These are phyloP conservation scores for Metschnikowia matae DNA, from an alignment of 805 yeast species.

Conservation along the genomic window DNA sequence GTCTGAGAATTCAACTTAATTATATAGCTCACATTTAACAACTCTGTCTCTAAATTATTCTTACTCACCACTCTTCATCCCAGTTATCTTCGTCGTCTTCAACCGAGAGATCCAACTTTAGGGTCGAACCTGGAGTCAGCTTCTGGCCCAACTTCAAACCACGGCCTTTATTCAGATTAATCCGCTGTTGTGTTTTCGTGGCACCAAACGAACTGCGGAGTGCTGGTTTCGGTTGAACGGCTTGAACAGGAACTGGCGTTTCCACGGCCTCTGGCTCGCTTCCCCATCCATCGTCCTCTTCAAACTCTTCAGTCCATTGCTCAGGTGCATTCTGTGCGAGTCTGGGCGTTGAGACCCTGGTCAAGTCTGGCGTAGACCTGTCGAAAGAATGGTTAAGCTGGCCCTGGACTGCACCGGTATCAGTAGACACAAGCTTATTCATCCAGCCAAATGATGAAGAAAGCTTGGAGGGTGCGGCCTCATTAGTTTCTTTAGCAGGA, in stretches of 20 bases:
- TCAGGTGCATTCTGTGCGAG: conserved; percentile 4
- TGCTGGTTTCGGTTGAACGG: neutral
- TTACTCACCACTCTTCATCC: conserved; percentile 22
- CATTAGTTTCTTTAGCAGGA: neutral
- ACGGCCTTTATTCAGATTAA: neutral
- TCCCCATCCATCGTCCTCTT: conserved; percentile 15
- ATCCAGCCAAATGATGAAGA: conserved; percentile 35
- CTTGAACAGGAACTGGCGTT: neutral
- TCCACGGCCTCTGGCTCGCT: neutral
- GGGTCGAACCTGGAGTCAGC: conserved; percentile 20
- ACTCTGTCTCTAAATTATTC: neutral
- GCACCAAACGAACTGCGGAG: conserved; percentile 1
- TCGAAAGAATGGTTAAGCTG: conserved; percentile 35
- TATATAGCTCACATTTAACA: neutral
- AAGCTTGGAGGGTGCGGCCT: conserved; percentile 7
- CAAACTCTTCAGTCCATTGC: conserved; percentile 19
- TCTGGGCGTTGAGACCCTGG: conserved; percentile 27
- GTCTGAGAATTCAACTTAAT: neutral
- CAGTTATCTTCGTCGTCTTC: conserved; percentile 29
- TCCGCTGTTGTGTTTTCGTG: neutral
- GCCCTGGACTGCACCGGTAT: conserved; percentile 25
- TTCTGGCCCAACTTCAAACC: conserved; percentile 23
- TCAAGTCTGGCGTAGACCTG: conserved; percentile 35
- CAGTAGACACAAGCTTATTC: conserved; percentile 30
- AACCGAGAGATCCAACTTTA: conserved; percentile 24